These are phyloP conservation scores for Rhodotorula sp. DNA, from an alignment of 1,284 basidiomycete genomes.

Conservation along the genomic window DNA sequence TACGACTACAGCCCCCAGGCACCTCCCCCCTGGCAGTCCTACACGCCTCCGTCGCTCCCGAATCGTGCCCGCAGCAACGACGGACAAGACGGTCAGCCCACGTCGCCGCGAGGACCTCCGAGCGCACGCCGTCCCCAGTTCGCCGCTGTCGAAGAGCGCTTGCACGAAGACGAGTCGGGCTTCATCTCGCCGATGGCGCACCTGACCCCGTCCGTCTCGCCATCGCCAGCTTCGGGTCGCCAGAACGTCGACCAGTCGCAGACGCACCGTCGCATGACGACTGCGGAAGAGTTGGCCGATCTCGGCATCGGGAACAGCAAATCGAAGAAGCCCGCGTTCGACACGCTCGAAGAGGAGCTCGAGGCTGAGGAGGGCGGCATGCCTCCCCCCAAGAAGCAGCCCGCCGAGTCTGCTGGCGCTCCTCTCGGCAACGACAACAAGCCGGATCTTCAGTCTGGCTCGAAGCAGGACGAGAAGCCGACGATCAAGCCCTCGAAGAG, in stretches of 20 bases:
- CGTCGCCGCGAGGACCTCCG: slow-evolving; percentile 1
- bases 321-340: slow-evolving; percentile 54
- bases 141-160: slow-evolving; percentile 23
- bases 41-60: slow-evolving; percentile 12
- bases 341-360: slow-evolving; percentile 41
- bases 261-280: slow-evolving; percentile 48
- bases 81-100: background rate
- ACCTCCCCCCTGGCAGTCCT: slow-evolving; percentile 36
- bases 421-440: background rate
- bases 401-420: slow-evolving; percentile 12
- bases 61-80: background rate
- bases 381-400: slow-evolving; percentile 44
- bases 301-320: slow-evolving; percentile 81
- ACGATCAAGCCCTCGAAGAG: slow-evolving; percentile 42
- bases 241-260: slow-evolving; percentile 11
- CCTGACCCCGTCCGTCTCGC: slow-evolving; percentile 33
- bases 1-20: slow-evolving; percentile 42
- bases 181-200: slow-evolving; percentile 46
- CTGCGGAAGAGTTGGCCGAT: slow-evolving; percentile 76
- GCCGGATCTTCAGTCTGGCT: background rate
- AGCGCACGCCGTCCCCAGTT: slow-evolving; percentile 21
- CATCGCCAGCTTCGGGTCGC: slow-evolving; percentile 21
- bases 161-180: slow-evolving; percentile 41
- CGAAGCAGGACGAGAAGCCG: slow-evolving; percentile 21
- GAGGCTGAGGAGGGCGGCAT: slow-evolving; percentile 38